A percentile compares a stretch with the other conserved stretches of the same genome.
Conservation (phyloP, 2,329 filamentous ascomycete species). For the Tolypocladium inflatum region DNA sequence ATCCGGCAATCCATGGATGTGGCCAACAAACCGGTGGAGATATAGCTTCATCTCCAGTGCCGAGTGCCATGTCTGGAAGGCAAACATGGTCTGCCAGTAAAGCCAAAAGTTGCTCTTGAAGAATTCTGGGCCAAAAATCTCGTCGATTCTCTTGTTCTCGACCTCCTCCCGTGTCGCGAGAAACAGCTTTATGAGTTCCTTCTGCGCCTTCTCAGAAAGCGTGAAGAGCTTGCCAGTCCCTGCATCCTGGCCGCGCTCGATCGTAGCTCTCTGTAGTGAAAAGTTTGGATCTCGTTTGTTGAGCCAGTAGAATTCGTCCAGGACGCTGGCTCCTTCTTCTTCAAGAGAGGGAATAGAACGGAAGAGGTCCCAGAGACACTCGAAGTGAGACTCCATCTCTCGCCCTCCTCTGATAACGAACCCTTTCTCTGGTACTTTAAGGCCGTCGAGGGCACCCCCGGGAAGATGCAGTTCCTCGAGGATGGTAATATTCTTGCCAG, state of each 20-base stretch:
- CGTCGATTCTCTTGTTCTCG: background rate
- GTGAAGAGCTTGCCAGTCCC: constrained; percentile 14
- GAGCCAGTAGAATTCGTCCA: constrained; percentile 21
- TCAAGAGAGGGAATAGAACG: constrained; percentile 18
- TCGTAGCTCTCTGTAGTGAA: constrained; percentile 18
- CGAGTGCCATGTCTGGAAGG: constrained; percentile 20
- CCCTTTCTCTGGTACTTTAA: constrained; percentile 9
- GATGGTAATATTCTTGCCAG: background rate
- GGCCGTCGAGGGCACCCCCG: background rate
- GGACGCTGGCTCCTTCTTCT: constrained; percentile 14
- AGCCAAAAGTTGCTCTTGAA: constrained; percentile 12
- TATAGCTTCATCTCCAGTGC: constrained; percentile 22
- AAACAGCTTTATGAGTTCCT: constrained; percentile 5
- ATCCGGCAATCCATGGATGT: background rate
- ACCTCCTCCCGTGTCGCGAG: background rate
- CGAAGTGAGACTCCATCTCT: constrained; percentile 19
- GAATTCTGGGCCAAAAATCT: background rate
- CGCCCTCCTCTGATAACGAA: constrained; percentile 21
- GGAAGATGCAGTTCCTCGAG: background rate
- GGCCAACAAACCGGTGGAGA: background rate
- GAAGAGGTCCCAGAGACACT: constrained; percentile 17
- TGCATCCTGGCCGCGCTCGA: constrained; percentile 16
- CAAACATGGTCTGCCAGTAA: background rate
- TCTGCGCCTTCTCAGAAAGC: constrained; percentile 15
- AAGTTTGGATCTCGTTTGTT: constrained; percentile 9